These are phyloP conservation scores for Curvularia verruculosa DNA, from an alignment of 2,329 filamentous ascomycete species.

Conservation along the genomic window DNA sequence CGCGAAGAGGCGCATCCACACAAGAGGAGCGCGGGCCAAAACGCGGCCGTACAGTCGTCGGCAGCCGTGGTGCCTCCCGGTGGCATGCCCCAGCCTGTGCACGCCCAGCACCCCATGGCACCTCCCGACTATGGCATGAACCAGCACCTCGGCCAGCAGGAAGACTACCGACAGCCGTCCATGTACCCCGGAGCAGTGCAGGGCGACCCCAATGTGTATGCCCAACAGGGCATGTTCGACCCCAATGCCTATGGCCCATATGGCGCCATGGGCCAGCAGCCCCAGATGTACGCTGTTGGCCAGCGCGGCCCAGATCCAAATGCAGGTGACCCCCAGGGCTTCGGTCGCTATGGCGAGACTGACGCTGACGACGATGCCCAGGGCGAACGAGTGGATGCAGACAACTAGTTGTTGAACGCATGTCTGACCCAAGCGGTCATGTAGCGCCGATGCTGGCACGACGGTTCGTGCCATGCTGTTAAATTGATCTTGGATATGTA, in stretches of 20 bases:
- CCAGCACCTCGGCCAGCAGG: conserved; percentile 63
- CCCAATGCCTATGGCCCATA: conserved; percentile 84
- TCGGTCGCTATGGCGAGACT: conserved; percentile 46
- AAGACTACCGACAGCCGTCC: conserved; percentile 77
- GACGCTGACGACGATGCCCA: conserved; percentile 51
- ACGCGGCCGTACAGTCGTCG: conserved; percentile 50
- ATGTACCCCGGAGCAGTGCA: conserved; percentile 86
- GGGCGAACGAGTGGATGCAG: conserved; percentile 50
- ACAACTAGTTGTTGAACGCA: conserved; percentile 22
- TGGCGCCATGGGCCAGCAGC: conserved; percentile 76
- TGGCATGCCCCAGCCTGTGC: conserved; percentile 50
- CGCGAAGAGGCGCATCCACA: conserved; percentile 89
- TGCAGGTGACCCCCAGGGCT: conserved; percentile 47
- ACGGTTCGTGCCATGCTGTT: background rate
- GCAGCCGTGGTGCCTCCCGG: conserved; percentile 46
- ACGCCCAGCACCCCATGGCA: conserved; percentile 59
- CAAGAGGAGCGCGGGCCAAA: conserved; percentile 64
- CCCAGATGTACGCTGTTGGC: conserved; percentile 54
- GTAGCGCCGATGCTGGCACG: background rate
- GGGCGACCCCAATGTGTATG: conserved; percentile 73
- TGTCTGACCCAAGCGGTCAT: background rate
- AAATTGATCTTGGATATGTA: conserved; percentile 11
- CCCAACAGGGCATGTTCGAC: conserved; percentile 80
- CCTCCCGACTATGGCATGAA: conserved; percentile 63
- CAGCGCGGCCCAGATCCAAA: conserved; percentile 48